Percentiles rank a stretch among this genome's conserved stretches.
Evolutionary conservation across 768 basidiomycete genomes (phyloP).

Genomic region (Rubroboletus pulcherrimus): DNA sequence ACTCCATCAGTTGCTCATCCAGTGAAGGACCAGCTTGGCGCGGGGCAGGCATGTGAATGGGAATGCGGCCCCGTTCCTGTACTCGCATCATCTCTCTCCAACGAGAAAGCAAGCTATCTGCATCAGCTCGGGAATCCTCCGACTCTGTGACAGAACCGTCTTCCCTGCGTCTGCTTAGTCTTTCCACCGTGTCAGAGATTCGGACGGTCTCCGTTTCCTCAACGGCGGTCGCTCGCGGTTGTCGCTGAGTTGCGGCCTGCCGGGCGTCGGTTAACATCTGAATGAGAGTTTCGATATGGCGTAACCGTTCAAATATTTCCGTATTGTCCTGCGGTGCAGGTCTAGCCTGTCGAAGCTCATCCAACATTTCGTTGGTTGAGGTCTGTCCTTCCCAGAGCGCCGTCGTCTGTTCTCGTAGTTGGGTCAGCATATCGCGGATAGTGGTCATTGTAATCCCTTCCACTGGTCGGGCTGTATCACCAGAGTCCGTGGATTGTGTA

Average conservation of each 20-base stretch:
- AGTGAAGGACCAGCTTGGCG: slow-evolving; percentile 47
- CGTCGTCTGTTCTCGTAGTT: slow-evolving; percentile 55
- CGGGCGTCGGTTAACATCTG: slow-evolving; percentile 6
- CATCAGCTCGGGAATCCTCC: slow-evolving; percentile 24
- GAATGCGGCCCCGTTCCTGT: slow-evolving; percentile 24
- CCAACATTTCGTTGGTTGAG: slow-evolving; percentile 55
- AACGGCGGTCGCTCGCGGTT: background rate
- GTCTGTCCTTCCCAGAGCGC: slow-evolving; percentile 62
- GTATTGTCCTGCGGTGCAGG: slow-evolving; percentile 38
- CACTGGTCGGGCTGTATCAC: slow-evolving; percentile 35
- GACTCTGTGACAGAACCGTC: slow-evolving; percentile 32
- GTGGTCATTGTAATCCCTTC: slow-evolving; percentile 37
- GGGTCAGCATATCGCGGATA: slow-evolving; percentile 52
- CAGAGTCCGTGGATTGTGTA: slow-evolving; percentile 26
- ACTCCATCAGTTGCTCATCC: slow-evolving; percentile 56
- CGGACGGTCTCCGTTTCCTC: slow-evolving; percentile 15
- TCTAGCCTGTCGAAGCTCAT: slow-evolving; percentile 53
- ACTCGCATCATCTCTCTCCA: slow-evolving; percentile 26
- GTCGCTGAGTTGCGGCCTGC: slow-evolving; percentile 2
- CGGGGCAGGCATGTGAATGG: slow-evolving; percentile 45
- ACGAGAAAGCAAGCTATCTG: slow-evolving; percentile 25
- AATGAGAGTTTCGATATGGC: slow-evolving; percentile 24
- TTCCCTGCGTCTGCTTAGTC: background rate
- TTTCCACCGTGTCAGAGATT: slow-evolving; percentile 20
- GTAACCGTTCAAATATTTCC: slow-evolving; percentile 33